Base-by-base conservation (phyloP, 352 stramenopile genomes). In the Phytophthora vignae region DNA sequence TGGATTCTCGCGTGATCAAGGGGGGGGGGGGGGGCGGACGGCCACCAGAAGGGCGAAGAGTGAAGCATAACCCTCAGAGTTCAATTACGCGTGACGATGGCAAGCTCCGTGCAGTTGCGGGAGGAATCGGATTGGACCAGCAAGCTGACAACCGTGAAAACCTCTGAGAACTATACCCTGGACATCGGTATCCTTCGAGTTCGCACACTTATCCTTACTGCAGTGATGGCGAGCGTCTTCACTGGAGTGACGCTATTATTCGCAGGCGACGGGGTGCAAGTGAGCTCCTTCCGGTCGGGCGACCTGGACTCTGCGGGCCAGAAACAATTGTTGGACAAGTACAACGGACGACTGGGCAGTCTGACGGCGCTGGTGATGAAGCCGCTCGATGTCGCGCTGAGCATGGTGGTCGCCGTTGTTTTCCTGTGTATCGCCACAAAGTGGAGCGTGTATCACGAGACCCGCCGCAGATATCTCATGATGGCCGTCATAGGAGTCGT, bases 341-440 rank as follows among this genome's bases (percentile, higher is more conserved):
- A 65, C 42, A 70, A 65, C 19, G 44, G 42, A 15, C 59, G 56
- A 17, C 59, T 55, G 0, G 64, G 44, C 21, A 21, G 55, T 15
- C 57, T 71, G 7, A 59, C 64, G 1, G 49, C 25, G 21, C 29
- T 65, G 25, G 12, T 71, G 33, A 59, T 65, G 55, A 71, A 71
- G n/a, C 63, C 44, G 9, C 42, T 70, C 4, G 63, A 64, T 15
- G 36, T 60, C 11, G 63, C 62, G 22, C 42, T 64, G 1, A 71
- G 42, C 33, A 71, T 71, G 55, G 22, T 71, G 33, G 14, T 71
- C 3, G 33, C 64, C 27, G 55, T 66, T 17, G 46, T 19, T 10
- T 48, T 64, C 36, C 17, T 64, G 21, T 60, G 63, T 19, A 4
- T 70, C 15, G 42, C 63, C 3, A 65, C 55, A 14, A 59, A 44